Evolutionary conservation across 2,329 filamentous ascomycete genomes (phyloP).

Genomic region (Claviceps fusiformis): DNA sequence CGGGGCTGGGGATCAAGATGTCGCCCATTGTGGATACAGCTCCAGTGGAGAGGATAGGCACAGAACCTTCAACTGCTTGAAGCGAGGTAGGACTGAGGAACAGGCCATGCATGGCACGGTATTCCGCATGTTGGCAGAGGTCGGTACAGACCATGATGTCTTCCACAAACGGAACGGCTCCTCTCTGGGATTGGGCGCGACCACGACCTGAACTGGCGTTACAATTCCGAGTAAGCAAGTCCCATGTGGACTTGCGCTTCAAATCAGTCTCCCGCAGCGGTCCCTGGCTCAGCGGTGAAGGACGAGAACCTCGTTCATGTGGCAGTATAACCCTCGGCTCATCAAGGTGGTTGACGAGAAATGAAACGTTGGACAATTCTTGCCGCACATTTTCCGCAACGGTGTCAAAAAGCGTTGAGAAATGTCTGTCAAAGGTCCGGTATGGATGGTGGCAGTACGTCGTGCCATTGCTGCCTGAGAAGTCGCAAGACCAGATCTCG

Average conservation of each 20-base stretch:
- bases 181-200: background rate
- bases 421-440: constrained; percentile 21
- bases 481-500: constrained; percentile 26
- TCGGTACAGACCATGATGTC: constrained; percentile 13
- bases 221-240: background rate
- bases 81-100: constrained; percentile 29
- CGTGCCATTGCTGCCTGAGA: constrained; percentile 12
- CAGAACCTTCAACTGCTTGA: constrained; percentile 22
- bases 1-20: constrained; percentile 37
- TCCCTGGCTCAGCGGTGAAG: background rate
- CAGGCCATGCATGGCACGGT: constrained; percentile 29
- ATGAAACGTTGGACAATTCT: constrained; percentile 3
- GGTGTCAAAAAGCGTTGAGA: constrained; percentile 13
- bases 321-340: constrained; percentile 30
- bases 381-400: constrained; percentile 8
- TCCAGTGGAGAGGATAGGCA: constrained; percentile 34
- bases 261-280: background rate
- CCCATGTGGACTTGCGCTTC: background rate
- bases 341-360: constrained; percentile 34
- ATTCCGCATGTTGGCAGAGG: constrained; percentile 31
- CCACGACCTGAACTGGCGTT: background rate
- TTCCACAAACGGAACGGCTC: background rate
- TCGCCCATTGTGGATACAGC: constrained; percentile 34
- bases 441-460: constrained; percentile 21
- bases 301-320: background rate